A percentile compares a stretch with the other conserved stretches of the same genome.
Evolutionary conservation across 2,329 filamentous ascomycete genomes (phyloP).

Genomic region (Byssochlamys sp.): DNA sequence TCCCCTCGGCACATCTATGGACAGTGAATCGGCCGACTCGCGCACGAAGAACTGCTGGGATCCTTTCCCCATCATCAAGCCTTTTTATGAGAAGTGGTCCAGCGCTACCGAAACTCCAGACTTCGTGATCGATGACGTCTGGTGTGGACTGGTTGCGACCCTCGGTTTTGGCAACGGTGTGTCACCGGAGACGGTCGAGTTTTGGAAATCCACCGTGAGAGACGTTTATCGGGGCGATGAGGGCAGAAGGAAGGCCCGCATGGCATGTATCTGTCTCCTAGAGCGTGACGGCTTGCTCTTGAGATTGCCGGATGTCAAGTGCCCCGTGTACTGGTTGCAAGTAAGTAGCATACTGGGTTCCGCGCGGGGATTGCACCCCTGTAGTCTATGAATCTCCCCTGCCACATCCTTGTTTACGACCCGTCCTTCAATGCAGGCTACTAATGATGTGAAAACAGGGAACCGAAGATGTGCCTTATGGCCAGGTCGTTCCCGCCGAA

Average conservation of each 20-base stretch:
- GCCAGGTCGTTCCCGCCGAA: slow-evolving; percentile 15
- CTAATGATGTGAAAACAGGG: slow-evolving; percentile 19
- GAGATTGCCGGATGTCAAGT: slow-evolving; percentile 35
- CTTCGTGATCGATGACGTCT: slow-evolving; percentile 30
- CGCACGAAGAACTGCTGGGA: slow-evolving; percentile 39
- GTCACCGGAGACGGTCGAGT: slow-evolving; percentile 22
- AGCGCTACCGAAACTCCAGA: slow-evolving; percentile 24
- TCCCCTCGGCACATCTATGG: slow-evolving; percentile 40
- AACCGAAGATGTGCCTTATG: slow-evolving; percentile 4
- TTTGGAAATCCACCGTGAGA: slow-evolving; percentile 33
- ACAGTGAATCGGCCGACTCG: slow-evolving; percentile 34
- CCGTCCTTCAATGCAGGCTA: slow-evolving; percentile 6
- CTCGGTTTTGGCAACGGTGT: slow-evolving; percentile 36
- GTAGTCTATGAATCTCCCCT: too few species aligned
- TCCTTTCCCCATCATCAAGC: slow-evolving; percentile 18
- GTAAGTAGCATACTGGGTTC: slow-evolving; percentile 13
- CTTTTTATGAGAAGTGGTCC: slow-evolving; percentile 28
- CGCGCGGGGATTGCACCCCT: too few species aligned
- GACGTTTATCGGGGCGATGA: slow-evolving; percentile 38
- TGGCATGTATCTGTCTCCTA: slow-evolving; percentile 38
- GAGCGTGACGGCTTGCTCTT: slow-evolving; percentile 38
- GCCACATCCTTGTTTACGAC: too few species aligned
- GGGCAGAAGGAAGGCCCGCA: slow-evolving; percentile 32
- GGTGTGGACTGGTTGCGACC: slow-evolving; percentile 34
- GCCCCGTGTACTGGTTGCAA: slow-evolving; percentile 40